phyloP scores from a whole-genome alignment of 1,284 basidiomycete genomes.

The Irpex sp. region DNA sequence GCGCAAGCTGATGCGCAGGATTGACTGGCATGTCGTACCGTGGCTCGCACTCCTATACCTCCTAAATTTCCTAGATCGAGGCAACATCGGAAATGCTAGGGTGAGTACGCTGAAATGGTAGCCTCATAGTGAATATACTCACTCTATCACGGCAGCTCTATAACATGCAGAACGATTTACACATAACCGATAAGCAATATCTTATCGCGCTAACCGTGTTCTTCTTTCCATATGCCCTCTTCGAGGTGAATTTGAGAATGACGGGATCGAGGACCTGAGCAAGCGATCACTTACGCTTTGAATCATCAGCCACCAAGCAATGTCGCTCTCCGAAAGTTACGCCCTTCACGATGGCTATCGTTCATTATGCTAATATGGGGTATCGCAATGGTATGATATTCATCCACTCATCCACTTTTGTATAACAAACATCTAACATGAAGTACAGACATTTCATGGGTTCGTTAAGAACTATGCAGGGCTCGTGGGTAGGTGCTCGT shows the following conservation, averaged over 20 bases:
- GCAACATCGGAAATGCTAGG: conserved; percentile 80
- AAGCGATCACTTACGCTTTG: not conserved
- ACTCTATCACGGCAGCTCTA: conserved; percentile 42
- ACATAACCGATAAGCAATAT: conserved; percentile 63
- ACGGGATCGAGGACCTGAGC: not conserved
- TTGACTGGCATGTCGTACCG: conserved; percentile 62
- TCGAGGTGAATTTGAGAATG: conserved; percentile 39
- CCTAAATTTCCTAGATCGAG: conserved; percentile 75
- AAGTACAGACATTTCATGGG: conserved; percentile 27
- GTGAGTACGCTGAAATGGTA: conserved; percentile 15
- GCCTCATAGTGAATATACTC: not conserved
- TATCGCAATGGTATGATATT: conserved; percentile 23
- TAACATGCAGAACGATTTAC: conserved; percentile 47
- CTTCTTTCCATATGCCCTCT: conserved; percentile 63
- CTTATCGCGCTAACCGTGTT: conserved; percentile 62
- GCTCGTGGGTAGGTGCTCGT: conserved; percentile 23
- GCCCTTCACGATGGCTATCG: conserved; percentile 37
- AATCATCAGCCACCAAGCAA: conserved; percentile 31
- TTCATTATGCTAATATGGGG: conserved; percentile 32
- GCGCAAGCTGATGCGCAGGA: conserved; percentile 58
- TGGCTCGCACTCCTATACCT: conserved; percentile 74
- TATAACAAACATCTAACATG: not conserved
- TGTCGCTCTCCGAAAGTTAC: conserved; percentile 34
- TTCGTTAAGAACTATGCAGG: conserved; percentile 29
- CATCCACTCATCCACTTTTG: not conserved